Evolutionary conservation across 176 grass and related monocot genomes (phyloP).

Genomic region (Bonia amplexicaulis): DNA sequence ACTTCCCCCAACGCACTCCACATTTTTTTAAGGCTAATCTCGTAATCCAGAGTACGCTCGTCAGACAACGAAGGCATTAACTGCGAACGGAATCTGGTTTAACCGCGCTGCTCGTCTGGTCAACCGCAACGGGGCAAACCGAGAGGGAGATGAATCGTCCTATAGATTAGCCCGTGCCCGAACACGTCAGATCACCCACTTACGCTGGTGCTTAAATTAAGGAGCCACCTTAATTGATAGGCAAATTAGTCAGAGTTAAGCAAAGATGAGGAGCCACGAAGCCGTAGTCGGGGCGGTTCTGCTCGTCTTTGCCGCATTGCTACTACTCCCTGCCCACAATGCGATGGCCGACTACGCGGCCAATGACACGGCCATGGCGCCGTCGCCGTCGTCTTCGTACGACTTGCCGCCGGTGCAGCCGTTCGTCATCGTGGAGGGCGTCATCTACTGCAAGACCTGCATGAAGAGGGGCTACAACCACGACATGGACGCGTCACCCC

Average conservation of each 20-base stretch:
- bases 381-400: neutral
- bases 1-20: neutral
- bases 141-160: neutral
- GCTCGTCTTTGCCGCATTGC: slow-evolving; percentile 6
- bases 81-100: slow-evolving; percentile 36
- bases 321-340: neutral
- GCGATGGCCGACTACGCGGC: neutral
- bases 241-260: neutral
- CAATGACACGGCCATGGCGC: neutral
- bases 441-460: slow-evolving; percentile 65
- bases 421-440: slow-evolving; percentile 52
- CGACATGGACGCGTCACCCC: slow-evolving; percentile 35
- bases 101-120: neutral
- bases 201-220: neutral
- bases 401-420: neutral
- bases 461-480: slow-evolving; percentile 36
- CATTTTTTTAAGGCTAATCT: neutral
- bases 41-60: neutral
- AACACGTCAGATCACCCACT: neutral
- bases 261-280: slow-evolving; percentile 4
- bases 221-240: neutral
- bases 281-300: neutral
- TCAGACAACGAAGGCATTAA: slow-evolving; percentile 22
- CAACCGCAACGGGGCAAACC: slow-evolving; percentile 9
- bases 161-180: slow-evolving; percentile 27